Conservation (phyloP, 257 asterid genomes). For the Plantago major region DNA sequence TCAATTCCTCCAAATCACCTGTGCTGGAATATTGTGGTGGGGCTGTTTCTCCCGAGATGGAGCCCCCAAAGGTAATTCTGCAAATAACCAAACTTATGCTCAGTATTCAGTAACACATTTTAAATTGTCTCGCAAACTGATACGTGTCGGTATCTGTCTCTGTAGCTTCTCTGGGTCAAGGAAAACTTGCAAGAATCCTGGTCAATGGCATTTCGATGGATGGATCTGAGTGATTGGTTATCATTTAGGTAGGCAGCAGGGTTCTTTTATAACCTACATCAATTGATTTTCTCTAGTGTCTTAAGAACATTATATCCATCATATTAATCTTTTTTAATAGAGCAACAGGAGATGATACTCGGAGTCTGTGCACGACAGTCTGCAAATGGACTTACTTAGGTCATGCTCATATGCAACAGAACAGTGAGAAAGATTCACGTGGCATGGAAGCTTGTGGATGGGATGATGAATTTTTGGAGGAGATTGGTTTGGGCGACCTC, state of each 20-base stretch:
- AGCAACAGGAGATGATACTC: constrained; percentile 98
- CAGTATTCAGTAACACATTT: background rate
- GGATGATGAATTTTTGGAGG: constrained; percentile 98
- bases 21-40: constrained; percentile 96
- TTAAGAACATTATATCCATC: background rate
- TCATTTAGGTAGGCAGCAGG: constrained; percentile 60
- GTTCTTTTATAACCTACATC: constrained; percentile 4
- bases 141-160: constrained; percentile 26
- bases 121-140: constrained; percentile 15
- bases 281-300: constrained; percentile 2
- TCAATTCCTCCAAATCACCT: constrained; percentile 80
- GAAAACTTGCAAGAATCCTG: constrained; percentile 89
- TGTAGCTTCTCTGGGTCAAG: constrained; percentile 96
- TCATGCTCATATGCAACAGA: constrained; percentile 94
- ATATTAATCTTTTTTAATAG: constrained; percentile 33
- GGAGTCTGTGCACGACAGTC: constrained; percentile 94
- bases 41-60: constrained; percentile 91
- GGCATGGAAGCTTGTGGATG: constrained; percentile 96
- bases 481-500: constrained; percentile 94
- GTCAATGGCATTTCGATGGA: constrained; percentile 93
- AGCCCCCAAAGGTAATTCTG: constrained; percentile 84
- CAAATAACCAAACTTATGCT: constrained; percentile 11
- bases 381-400: constrained; percentile 99
- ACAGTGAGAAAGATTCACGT: constrained; percentile 62
- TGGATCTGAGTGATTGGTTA: constrained; percentile 98